A percentile compares a stretch with the other conserved stretches of the same genome.
These are phyloP conservation scores for Phytopythium cucurbitacearum DNA, from an alignment of 352 stramenopile species.

Conservation along the genomic window DNA sequence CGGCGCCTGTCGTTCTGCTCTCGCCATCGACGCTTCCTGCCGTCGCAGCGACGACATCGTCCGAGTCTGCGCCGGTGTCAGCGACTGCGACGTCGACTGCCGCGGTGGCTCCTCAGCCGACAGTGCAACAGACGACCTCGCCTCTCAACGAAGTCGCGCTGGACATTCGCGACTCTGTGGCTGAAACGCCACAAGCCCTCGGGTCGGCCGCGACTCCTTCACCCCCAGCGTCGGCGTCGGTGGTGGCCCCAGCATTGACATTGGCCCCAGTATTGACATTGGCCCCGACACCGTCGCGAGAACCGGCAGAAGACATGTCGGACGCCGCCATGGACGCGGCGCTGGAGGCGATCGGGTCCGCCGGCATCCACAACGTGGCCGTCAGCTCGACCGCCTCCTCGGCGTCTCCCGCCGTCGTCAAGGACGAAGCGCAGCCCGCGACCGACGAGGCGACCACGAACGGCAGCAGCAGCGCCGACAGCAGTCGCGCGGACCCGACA, in stretches of 20 bases:
- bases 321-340: slow-evolving; percentile 2
- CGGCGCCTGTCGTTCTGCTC: slow-evolving; percentile 6
- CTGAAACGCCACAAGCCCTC: not conserved
- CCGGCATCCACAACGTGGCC: slow-evolving; percentile 4
- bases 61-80: slow-evolving; percentile 8
- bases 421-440: not conserved
- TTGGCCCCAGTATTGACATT: not conserved
- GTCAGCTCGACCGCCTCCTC: not conserved
- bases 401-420: not conserved
- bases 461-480: not conserved
- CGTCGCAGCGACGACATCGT: slow-evolving; percentile 6
- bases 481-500: not conserved
- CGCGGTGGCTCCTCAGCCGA: slow-evolving; percentile 2
- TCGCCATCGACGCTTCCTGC: slow-evolving; percentile 11
- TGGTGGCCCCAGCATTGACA: not conserved
- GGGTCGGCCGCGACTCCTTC: too few species aligned
- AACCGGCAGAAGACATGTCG: not conserved
- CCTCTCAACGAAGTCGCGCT: slow-evolving; percentile 23
- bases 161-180: slow-evolving; percentile 30
- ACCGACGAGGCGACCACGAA: too few species aligned
- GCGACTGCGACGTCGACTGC: slow-evolving; percentile 4
- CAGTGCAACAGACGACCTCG: slow-evolving; percentile 3
- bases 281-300: not conserved
- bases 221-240: not conserved
- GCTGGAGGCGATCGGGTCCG: slow-evolving; percentile 6